Evolutionary conservation across 1,284 basidiomycete genomes (phyloP), one percentile per base, ranked within the genome.

Genomic region (Sphaerobolus stellatus): DNA sequence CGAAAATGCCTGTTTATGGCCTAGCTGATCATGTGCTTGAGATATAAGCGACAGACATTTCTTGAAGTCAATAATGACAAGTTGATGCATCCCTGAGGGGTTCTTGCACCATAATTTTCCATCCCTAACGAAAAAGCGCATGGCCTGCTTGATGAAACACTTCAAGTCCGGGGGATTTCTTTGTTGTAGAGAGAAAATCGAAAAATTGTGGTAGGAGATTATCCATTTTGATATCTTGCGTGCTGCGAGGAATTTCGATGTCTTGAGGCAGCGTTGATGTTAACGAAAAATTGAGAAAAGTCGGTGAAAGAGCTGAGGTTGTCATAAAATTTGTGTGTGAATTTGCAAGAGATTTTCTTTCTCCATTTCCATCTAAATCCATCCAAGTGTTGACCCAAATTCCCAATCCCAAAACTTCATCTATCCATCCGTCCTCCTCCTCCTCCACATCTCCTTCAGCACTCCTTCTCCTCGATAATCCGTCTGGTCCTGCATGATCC

Each of bases 401-500:
- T n/a, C n/a, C n/a, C n/a, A n/a, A n/a, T n/a, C n/a, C n/a, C 18
- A 18, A 30, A 14, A 16, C 30, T 33, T 25, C 14, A 9, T 16
- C 36, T 3, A 22, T 22, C 3, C 22, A 16, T 7, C 22, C 36
- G n/a, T 22, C 36, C 22, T 38, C 36, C 5, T 38, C 36, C 22
- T 38, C 36, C 7, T 38, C 36, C 4, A n/a, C 7, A 22, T 38
- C 36, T 38, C 36, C 36, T 38, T 38, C 36, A 16, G 22, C 5
- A 25, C 4, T 1, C 20, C 22, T 33, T 18, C 70, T 59, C 9
- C 70, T 52, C 0, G 73, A 76, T 1, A 77, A 59, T 1, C 71
- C 71, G 44, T 76, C 73, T 0, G 68, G 66, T 1, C 67, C 71
- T 69, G 7, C 36, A 7, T 38, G 36, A 5, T 22, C 5, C 7